phyloP scores from a whole-genome alignment of 2,329 filamentous ascomycete species.

The Cordyceps cateniannulata region DNA sequence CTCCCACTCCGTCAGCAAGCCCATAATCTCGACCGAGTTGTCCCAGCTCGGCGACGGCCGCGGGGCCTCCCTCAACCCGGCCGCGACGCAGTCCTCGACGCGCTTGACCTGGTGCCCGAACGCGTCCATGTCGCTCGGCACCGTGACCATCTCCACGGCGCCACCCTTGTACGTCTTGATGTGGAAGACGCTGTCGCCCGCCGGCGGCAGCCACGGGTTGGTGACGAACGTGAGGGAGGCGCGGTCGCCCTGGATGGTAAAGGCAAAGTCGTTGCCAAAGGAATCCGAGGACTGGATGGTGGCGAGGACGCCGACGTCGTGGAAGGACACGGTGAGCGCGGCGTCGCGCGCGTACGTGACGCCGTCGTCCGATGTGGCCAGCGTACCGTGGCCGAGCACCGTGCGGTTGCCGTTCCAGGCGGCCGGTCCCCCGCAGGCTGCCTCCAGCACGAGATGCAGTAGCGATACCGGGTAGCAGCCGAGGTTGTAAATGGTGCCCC shows the following conservation, averaged over 20 bases:
- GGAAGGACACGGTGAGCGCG: constrained; percentile 19
- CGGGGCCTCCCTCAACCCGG: constrained; percentile 16
- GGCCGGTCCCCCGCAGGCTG: constrained; percentile 17
- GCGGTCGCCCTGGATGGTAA: constrained; percentile 20
- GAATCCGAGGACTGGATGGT: constrained; percentile 22
- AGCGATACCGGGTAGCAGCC: constrained; percentile 24
- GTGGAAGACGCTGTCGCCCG: constrained; percentile 20
- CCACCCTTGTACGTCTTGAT: constrained; percentile 19
- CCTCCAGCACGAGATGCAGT: constrained; percentile 21
- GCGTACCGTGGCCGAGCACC: constrained; percentile 19
- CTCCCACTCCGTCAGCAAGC: constrained; percentile 22
- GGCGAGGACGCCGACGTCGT: constrained; percentile 18
- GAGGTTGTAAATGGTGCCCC: constrained; percentile 25
- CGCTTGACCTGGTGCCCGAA: constrained; percentile 21
- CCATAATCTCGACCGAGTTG: constrained; percentile 23
- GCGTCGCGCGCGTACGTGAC: constrained; percentile 19
- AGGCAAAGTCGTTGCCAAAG: constrained; percentile 22
- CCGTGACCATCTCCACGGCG: constrained; percentile 16
- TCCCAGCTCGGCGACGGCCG: constrained; percentile 21
- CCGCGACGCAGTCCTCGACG: constrained; percentile 19
- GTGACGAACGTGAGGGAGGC: constrained; percentile 20
- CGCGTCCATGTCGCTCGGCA: constrained; percentile 18
- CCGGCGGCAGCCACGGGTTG: constrained; percentile 23
- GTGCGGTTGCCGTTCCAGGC: constrained; percentile 10
- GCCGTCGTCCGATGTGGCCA: constrained; percentile 16